These are phyloP conservation scores for Fusarium paranaense DNA, from an alignment of 2,329 filamentous ascomycete species.

Conservation along the genomic window DNA sequence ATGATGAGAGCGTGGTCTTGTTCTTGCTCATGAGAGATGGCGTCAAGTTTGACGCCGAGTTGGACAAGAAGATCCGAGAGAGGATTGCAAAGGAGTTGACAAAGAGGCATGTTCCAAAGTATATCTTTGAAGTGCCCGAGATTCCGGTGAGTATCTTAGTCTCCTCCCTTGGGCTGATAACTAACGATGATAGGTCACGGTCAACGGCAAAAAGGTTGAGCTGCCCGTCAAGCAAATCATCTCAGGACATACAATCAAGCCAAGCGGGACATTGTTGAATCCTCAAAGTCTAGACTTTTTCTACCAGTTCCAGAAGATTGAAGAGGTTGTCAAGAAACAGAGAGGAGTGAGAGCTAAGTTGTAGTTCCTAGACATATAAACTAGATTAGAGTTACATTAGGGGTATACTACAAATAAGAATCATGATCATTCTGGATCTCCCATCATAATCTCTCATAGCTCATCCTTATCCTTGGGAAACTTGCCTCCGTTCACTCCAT, in stretches of 20 bases:
- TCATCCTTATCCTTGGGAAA: conserved; percentile 46
- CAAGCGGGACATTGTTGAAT: conserved; percentile 81
- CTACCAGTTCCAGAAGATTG: conserved; percentile 72
- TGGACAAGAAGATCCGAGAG: conserved; percentile 71
- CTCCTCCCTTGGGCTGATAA: neutral
- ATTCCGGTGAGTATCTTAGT: conserved; percentile 72
- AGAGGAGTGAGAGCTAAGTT: conserved; percentile 45
- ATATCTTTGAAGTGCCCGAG: conserved; percentile 82
- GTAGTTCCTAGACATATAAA: conserved; percentile 22
- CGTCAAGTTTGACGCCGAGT: conserved; percentile 60
- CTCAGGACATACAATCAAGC: conserved; percentile 77
- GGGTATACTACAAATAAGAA: neutral
- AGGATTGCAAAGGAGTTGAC: conserved; percentile 75
- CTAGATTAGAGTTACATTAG: neutral
- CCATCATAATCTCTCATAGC: neutral
- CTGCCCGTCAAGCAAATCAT: conserved; percentile 87
- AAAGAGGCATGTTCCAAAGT: conserved; percentile 81
- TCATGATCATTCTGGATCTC: neutral
- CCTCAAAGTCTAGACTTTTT: conserved; percentile 81
- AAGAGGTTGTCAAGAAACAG: conserved; percentile 45
- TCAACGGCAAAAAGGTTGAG: conserved; percentile 89
- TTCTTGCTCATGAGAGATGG: conserved; percentile 70
- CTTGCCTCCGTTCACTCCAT: conserved; percentile 59
- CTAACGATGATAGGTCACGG: conserved; percentile 69
- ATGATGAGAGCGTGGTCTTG: conserved; percentile 66